Conservation (phyloP, 169 alveolate species). For the Eimeria brunetti region DNA sequence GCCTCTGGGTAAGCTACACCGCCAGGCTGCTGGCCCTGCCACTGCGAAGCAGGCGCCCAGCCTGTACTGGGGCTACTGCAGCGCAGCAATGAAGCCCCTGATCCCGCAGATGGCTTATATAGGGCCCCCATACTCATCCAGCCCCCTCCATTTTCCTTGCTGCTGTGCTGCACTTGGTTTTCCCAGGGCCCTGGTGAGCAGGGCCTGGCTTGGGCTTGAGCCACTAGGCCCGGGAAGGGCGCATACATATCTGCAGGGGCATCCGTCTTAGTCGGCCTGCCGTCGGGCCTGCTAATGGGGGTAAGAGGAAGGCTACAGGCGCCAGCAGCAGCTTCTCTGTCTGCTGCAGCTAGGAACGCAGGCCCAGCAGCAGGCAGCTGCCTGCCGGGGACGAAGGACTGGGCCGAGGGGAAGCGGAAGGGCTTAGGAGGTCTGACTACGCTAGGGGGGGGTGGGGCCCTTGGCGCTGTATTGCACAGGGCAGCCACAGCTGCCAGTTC, state of each 20-base stretch:
- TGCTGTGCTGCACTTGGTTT: not conserved
- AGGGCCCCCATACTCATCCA: not conserved
- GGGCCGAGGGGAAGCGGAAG: slow-evolving; percentile 10
- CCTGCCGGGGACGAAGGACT: slow-evolving; percentile 39
- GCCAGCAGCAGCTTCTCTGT: not conserved
- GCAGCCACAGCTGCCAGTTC: slow-evolving; percentile 71
- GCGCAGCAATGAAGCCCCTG: not conserved
- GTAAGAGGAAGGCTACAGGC: not conserved
- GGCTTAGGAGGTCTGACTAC: not conserved
- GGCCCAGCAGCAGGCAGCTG: not conserved
- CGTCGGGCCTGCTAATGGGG: slow-evolving; percentile 2
- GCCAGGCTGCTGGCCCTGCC: slow-evolving; percentile 16
- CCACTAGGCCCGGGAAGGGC: not conserved
- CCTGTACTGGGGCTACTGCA: not conserved
- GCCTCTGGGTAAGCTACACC: not conserved
- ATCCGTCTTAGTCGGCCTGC: not conserved
- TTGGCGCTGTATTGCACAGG: not conserved
- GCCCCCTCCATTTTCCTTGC: not conserved
- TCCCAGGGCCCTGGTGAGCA: not conserved
- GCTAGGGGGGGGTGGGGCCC: not conserved
- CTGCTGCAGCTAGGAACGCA: not conserved
- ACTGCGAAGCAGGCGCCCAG: not conserved
- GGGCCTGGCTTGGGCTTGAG: not conserved
- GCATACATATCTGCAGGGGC: not conserved
- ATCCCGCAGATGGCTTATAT: not conserved